Evolutionary conservation across 2,329 filamentous ascomycete genomes (phyloP).

Genomic region (Hirsutella rhossiliensis): DNA sequence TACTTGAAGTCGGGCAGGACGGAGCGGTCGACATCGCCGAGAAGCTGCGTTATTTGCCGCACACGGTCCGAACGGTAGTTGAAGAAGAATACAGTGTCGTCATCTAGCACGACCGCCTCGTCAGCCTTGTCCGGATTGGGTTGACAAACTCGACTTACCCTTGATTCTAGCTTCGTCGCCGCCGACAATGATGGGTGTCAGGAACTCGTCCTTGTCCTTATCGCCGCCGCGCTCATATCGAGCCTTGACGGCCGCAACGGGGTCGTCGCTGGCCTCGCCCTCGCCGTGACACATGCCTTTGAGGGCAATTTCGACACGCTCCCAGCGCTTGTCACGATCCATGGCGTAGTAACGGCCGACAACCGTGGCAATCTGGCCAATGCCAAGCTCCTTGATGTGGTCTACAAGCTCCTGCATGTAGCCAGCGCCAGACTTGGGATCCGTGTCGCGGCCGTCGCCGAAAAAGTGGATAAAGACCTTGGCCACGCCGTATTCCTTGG

Average conservation of each 20-base stretch:
- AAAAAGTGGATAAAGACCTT: constrained; percentile 99
- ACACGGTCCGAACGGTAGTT: constrained; percentile 99
- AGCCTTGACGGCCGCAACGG: constrained; percentile 75
- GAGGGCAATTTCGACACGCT: constrained; percentile 79
- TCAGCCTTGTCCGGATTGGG: constrained; percentile 2
- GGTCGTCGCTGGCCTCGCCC: constrained; percentile 75
- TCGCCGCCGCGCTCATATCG: constrained; percentile 62
- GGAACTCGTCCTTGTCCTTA: constrained; percentile 86
- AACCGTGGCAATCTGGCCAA: constrained; percentile 81
- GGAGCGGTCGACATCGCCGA: constrained; percentile 86
- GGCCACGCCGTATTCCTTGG: constrained; percentile 77
- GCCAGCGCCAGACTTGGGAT: constrained; percentile 81
- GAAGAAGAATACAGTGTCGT: constrained; percentile 98
- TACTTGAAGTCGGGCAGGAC: constrained; percentile 85
- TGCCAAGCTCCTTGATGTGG: constrained; percentile 69
- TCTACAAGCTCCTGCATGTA: constrained; percentile 83
- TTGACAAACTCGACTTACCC: constrained; percentile 35
- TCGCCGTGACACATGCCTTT: constrained; percentile 79
- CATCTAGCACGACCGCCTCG: constrained; percentile 38
- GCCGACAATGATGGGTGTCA: constrained; percentile 92
- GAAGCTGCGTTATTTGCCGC: constrained; percentile 86
- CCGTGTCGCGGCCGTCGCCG: constrained; percentile 92
- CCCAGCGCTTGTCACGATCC: constrained; percentile 99
- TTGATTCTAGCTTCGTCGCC: constrained; percentile 78
- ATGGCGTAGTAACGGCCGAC: constrained; percentile 97